A percentile compares a stretch with the other conserved stretches of the same genome.
Evolutionary conservation across 1,284 basidiomycete species (phyloP).

Genomic region (Sphagnurus paluster): DNA sequence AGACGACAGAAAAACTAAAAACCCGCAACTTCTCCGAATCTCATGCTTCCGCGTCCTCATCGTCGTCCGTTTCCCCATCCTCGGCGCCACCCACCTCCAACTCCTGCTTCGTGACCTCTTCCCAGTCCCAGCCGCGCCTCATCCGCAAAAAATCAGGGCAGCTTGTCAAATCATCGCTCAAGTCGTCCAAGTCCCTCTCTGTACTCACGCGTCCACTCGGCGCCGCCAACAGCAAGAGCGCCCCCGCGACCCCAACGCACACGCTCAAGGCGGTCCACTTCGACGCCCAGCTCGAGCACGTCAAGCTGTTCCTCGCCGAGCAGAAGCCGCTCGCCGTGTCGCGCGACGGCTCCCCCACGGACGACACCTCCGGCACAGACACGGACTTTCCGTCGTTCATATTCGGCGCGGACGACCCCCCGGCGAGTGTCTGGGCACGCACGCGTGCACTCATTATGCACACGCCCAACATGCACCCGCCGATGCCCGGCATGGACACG

Average conservation of each 20-base stretch:
- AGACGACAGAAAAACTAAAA: slow-evolving; percentile 25
- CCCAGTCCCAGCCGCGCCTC: slow-evolving; percentile 31
- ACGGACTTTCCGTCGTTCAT: slow-evolving; percentile 68
- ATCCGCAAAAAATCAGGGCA: slow-evolving; percentile 92
- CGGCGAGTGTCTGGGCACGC: no score
- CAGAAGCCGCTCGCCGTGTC: slow-evolving; percentile 94
- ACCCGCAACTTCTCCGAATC: slow-evolving; percentile 38
- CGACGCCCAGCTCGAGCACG: slow-evolving; percentile 86
- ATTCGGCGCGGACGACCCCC: slow-evolving; percentile 47
- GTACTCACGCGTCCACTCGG: slow-evolving; percentile 42
- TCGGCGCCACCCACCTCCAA: slow-evolving; percentile 7
- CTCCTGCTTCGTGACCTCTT: slow-evolving; percentile 12
- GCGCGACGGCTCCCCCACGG: slow-evolving; percentile 86
- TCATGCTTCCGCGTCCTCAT: slow-evolving; percentile 26
- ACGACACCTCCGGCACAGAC: slow-evolving; percentile 75
- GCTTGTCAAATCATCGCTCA: slow-evolving; percentile 89
- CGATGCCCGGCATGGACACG: slow-evolving; percentile 22
- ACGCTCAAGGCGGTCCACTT: slow-evolving; percentile 93
- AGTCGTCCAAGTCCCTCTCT: slow-evolving; percentile 60
- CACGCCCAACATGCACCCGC: slow-evolving; percentile 52
- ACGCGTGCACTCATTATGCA: slow-evolving; percentile 48
- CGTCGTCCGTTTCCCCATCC: slow-evolving; percentile 18
- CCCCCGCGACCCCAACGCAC: slow-evolving; percentile 57
- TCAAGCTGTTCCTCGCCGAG: slow-evolving; percentile 91
- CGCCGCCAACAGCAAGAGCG: slow-evolving; percentile 48